A percentile compares a stretch with the other conserved stretches of the same genome.
Evolutionary conservation across 768 basidiomycete species (phyloP).

Genomic region (Tylopilus sp.): DNA sequence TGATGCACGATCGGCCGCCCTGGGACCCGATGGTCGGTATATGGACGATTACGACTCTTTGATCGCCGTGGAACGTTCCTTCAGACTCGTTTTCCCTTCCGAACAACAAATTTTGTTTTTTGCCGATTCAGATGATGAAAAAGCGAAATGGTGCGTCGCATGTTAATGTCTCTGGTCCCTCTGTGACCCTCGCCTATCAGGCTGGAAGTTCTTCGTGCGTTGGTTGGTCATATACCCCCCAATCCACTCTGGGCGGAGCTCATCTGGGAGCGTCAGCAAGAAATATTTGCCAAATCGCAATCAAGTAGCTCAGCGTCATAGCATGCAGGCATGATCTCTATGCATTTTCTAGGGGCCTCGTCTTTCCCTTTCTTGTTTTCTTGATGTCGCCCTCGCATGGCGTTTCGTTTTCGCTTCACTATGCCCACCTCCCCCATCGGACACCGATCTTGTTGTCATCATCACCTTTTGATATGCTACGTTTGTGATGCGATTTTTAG

Average conservation of each 20-base stretch:
- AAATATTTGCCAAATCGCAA: conserved; percentile 26
- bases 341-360: background rate
- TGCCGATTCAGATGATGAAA: conserved; percentile 88
- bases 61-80: conserved; percentile 76
- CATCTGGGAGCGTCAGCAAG: conserved; percentile 76
- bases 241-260: conserved; percentile 94
- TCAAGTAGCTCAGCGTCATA: background rate
- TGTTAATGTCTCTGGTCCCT: background rate
- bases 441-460: background rate
- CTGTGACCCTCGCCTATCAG: conserved; percentile 37
- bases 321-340: background rate
- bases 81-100: conserved; percentile 76
- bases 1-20: conserved; percentile 44
- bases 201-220: conserved; percentile 79
- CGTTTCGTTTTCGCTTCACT: conserved; percentile 11
- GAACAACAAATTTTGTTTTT: conserved; percentile 85
- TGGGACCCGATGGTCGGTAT: conserved; percentile 43
- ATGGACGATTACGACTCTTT: conserved; percentile 59
- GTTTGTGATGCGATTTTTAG: conserved; percentile 3
- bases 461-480: conserved; percentile 13
- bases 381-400: conserved; percentile 1
- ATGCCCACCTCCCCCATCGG: background rate
- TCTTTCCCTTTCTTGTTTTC: background rate
- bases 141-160: conserved; percentile 69
- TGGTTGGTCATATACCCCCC: conserved; percentile 87